Evolutionary conservation across 495 filamentous ascomycete genomes (phyloP).

Genomic region (Annulohypoxylon moriforme): DNA sequence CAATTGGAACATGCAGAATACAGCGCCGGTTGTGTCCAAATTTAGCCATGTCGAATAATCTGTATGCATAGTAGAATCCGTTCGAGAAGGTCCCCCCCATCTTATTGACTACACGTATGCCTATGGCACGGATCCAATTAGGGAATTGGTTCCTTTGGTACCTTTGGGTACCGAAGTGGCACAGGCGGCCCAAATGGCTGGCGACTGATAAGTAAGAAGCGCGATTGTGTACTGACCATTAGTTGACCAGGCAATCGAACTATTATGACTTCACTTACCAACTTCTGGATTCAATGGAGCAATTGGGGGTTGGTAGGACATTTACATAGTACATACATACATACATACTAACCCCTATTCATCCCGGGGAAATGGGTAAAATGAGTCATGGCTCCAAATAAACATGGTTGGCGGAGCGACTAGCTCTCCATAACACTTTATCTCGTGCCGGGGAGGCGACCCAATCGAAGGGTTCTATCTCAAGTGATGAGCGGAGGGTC

Average conservation of each 20-base stretch:
- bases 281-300: background rate
- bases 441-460: slow-evolving; percentile 19
- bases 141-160: slow-evolving; percentile 1
- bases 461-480: slow-evolving; percentile 28
- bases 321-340: background rate
- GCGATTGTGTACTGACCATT: slow-evolving; percentile 8
- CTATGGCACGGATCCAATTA: slow-evolving; percentile 25
- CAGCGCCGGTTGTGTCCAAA: slow-evolving; percentile 8
- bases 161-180: slow-evolving; percentile 17
- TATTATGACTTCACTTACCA: slow-evolving; percentile 12
- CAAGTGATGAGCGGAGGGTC: slow-evolving; percentile 15
- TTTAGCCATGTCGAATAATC: slow-evolving; percentile 18
- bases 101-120: slow-evolving; percentile 4
- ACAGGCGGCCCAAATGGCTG: slow-evolving; percentile 18
- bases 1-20: slow-evolving; percentile 15
- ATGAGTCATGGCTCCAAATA: slow-evolving; percentile 25
- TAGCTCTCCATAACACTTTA: slow-evolving; percentile 15
- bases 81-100: slow-evolving; percentile 9
- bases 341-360: slow-evolving; percentile 26
- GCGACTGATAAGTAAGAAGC: slow-evolving; percentile 3
- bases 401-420: slow-evolving; percentile 32
- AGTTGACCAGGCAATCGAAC: slow-evolving; percentile 24
- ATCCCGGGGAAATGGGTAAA: slow-evolving; percentile 4
- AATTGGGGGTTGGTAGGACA: background rate
- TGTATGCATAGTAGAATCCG: slow-evolving; percentile 4